Percentiles rank a stretch among this genome's conserved stretches.
Evolutionary conservation across 2,329 filamentous ascomycete genomes (phyloP).

Genomic region (Cladorrhinum sp.): DNA sequence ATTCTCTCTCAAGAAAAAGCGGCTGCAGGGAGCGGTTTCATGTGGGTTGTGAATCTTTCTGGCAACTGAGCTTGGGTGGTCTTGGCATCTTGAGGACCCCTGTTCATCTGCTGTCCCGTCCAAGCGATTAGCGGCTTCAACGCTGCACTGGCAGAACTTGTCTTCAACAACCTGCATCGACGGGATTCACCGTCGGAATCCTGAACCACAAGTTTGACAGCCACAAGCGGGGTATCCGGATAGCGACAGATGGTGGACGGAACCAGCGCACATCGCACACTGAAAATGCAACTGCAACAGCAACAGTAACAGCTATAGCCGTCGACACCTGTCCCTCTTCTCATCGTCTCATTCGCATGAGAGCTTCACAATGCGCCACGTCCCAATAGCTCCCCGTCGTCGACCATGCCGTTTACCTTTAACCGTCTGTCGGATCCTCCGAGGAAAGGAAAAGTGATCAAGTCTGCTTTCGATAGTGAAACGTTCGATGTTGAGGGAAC

Average conservation of each 20-base stretch:
- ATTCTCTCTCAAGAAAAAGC: not conserved
- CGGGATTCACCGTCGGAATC: not conserved
- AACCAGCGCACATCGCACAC: not conserved
- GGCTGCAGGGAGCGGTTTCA: not conserved
- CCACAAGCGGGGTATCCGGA: not conserved
- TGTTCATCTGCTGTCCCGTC: not conserved
- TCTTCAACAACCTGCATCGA: not conserved
- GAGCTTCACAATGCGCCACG: constrained; percentile 10
- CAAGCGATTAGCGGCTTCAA: not conserved
- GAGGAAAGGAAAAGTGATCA: constrained; percentile 58
- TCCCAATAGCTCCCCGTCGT: not conserved
- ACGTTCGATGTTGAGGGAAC: constrained; percentile 83
- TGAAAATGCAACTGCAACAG: too few relatives aligned
- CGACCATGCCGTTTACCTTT: constrained; percentile 46
- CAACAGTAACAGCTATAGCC: not conserved
- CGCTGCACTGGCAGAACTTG: not conserved
- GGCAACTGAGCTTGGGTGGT: not conserved
- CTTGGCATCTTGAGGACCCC: not conserved
- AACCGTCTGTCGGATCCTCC: constrained; percentile 41
- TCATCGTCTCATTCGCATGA: not conserved
- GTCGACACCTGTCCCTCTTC: not conserved
- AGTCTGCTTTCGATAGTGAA: constrained; percentile 75
- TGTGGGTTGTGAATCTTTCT: not conserved
- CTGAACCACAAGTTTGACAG: not conserved
- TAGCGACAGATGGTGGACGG: constrained; percentile 5